A percentile compares a stretch with the other conserved stretches of the same genome.
These are phyloP conservation scores for Puccinellia tenuiflora DNA, from an alignment of 176 grass and related monocot genomes.

Conservation along the genomic window DNA sequence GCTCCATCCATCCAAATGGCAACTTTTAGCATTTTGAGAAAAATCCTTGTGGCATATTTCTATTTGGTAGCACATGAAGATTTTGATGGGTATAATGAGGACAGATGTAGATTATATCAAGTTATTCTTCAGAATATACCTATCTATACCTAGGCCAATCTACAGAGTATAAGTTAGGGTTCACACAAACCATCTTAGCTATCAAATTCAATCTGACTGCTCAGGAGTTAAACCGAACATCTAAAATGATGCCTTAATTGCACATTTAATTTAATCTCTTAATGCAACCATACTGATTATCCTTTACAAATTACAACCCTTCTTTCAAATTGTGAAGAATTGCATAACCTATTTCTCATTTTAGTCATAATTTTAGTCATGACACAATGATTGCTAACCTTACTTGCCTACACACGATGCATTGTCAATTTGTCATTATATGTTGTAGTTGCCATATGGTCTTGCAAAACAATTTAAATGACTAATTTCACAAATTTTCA, in stretches of 20 bases:
- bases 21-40: not conserved
- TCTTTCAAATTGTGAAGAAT: not conserved
- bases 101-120: not conserved
- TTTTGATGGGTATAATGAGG: not conserved
- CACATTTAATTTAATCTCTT: not conserved
- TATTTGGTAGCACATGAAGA: not conserved
- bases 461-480: not conserved
- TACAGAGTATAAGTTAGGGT: not conserved
- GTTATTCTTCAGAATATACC: not conserved
- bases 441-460: not conserved
- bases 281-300: not conserved
- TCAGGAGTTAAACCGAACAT: not conserved
- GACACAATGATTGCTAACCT: not conserved
- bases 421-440: not conserved
- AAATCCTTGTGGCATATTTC: not conserved
- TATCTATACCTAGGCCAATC: not conserved
- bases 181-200: not conserved
- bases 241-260: not conserved
- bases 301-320: not conserved
- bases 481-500: not conserved
- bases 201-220: not conserved
- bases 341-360: not conserved
- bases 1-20: not conserved
- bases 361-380: not conserved
- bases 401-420: not conserved